Evolutionary conservation across 805 yeast genomes (phyloP).

Genomic region (Candida ovalis): DNA sequence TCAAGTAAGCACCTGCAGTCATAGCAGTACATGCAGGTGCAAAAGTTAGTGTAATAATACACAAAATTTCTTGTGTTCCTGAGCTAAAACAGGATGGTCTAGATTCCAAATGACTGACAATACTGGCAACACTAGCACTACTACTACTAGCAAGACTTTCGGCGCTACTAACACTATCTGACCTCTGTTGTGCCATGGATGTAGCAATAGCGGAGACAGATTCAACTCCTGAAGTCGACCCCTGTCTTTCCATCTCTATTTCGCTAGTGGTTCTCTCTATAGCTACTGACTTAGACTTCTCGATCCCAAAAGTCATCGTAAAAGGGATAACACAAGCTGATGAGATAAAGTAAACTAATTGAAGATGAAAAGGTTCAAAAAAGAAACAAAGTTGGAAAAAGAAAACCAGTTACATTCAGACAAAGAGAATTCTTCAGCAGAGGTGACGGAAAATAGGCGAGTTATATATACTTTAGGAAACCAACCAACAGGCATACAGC

Average conservation of each 20-base stretch:
- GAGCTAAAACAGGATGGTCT: conserved; percentile 33
- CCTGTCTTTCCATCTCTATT: not conserved
- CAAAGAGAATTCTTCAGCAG: no score
- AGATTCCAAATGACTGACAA: conserved; percentile 1
- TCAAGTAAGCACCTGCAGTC: conserved; percentile 26
- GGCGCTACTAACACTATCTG: not conserved
- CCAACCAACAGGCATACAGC: no score
- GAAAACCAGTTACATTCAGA: not conserved
- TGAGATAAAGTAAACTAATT: not conserved
- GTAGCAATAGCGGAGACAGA: not conserved
- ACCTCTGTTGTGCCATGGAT: not conserved
- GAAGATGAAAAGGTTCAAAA: not conserved
- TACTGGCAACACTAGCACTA: not conserved
- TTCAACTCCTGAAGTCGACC: no score
- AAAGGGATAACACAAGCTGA: not conserved
- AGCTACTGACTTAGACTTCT: not conserved
- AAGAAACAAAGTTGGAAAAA: not conserved
- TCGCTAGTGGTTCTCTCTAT: not conserved
- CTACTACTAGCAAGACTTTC: not conserved
- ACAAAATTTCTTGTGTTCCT: conserved; percentile 25
- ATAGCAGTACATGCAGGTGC: conserved; percentile 31
- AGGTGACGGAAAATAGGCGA: no score
- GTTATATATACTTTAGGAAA: no score
- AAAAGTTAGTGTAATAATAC: conserved; percentile 26
- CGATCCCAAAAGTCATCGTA: not conserved